phyloP scores from a whole-genome alignment of 352 stramenopile genomes.

The Pythium rishiriense region DNA sequence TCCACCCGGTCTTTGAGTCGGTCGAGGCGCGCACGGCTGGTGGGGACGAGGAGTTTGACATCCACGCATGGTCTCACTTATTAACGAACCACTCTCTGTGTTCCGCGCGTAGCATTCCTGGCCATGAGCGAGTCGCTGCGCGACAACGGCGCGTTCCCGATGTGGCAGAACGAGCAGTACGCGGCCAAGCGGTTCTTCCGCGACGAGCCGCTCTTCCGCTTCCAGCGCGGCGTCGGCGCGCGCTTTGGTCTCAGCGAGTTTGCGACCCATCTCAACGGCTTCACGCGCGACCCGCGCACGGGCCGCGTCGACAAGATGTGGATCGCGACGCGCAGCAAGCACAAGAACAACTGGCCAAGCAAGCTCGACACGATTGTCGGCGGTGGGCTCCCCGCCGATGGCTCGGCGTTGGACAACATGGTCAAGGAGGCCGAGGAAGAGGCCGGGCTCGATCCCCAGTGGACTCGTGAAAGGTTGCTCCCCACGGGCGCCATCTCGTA shows the following conservation, averaged over 20 bases:
- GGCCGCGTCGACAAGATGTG: constrained; percentile 47
- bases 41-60: neutral
- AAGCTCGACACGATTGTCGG: constrained; percentile 65
- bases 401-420: constrained; percentile 67
- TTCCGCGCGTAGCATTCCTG: constrained; percentile 41
- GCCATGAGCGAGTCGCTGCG: constrained; percentile 43
- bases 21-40: constrained; percentile 19
- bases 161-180: constrained; percentile 70
- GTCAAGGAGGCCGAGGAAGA: constrained; percentile 71
- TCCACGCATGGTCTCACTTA: neutral
- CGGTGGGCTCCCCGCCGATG: constrained; percentile 49
- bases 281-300: constrained; percentile 33
- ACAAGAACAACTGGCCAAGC: constrained; percentile 53
- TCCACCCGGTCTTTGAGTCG: constrained; percentile 15
- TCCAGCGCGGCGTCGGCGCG: constrained; percentile 59
- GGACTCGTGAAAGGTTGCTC: constrained; percentile 37
- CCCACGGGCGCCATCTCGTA: constrained; percentile 58
- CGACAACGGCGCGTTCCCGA: constrained; percentile 43
- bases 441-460: constrained; percentile 41
- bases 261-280: constrained; percentile 74
- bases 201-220: constrained; percentile 53
- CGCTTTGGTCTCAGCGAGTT: constrained; percentile 70
- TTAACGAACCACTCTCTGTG: neutral
- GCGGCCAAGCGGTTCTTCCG: constrained; percentile 47
- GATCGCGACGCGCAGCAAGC: constrained; percentile 55